Conservation (phyloP, 2,329 filamentous ascomycete species). For the Apiospora pterosperma region DNA sequence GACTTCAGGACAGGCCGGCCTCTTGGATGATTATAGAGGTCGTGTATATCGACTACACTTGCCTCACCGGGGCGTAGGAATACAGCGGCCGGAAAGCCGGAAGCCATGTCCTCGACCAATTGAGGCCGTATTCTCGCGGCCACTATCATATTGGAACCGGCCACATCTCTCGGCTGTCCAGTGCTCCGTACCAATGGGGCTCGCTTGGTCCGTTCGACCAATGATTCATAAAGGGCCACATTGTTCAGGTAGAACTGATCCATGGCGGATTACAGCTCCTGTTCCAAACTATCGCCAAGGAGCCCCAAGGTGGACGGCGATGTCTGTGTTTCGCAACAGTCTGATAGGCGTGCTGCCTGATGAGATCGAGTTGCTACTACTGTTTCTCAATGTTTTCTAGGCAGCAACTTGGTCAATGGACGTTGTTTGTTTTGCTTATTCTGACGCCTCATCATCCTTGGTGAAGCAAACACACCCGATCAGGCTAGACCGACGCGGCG, state of each 20-base stretch:
- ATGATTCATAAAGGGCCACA: constrained; percentile 21
- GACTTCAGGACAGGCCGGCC: constrained; percentile 32
- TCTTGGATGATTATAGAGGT: constrained; percentile 29
- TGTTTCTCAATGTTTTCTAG: neutral
- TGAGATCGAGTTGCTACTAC: too few relatives aligned
- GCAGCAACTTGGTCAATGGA: neutral
- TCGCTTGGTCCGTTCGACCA: constrained; percentile 26
- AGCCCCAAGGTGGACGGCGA: neutral
- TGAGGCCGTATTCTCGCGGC: constrained; percentile 34
- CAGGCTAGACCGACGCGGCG: neutral
- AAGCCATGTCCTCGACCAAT: constrained; percentile 28
- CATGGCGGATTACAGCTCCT: constrained; percentile 19
- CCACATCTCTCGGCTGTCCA: neutral
- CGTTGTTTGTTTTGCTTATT: neutral
- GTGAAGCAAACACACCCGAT: neutral
- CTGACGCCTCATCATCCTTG: neutral
- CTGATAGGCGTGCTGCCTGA: neutral
- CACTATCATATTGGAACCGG: constrained; percentile 29
- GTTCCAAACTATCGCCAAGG: neutral
- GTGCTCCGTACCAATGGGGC: neutral
- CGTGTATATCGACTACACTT: constrained; percentile 33
- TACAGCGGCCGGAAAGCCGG: constrained; percentile 25
- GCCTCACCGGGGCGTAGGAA: constrained; percentile 18
- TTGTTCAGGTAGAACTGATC: constrained; percentile 31
- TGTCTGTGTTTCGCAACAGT: neutral